Conservation (phyloP, 2,329 filamentous ascomycete species). For the Fusarium sp. region DNA sequence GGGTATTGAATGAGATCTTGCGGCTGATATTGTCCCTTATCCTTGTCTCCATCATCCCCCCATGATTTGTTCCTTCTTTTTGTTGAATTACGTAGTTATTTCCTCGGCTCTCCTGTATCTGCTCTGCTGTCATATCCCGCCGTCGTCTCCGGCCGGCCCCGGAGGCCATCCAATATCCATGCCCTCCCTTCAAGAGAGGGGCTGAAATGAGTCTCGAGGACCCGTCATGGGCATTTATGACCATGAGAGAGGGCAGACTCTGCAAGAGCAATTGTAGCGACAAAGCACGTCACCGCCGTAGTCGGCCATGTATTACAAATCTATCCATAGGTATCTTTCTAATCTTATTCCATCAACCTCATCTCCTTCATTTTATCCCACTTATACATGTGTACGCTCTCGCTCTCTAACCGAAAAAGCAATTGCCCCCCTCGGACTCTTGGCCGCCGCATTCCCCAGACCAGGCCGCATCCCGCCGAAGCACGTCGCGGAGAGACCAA, state of each 20-base stretch:
- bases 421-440: conserved; percentile 8
- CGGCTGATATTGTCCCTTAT: background rate
- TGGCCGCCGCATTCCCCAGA: background rate
- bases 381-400: background rate
- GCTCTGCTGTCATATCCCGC: background rate
- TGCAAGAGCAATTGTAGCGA: conserved; percentile 21
- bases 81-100: background rate
- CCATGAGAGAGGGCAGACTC: background rate
- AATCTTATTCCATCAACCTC: background rate
- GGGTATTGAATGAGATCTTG: conserved; percentile 17
- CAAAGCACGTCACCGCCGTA: conserved; percentile 32
- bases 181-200: background rate
- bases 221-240: background rate
- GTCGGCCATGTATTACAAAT: conserved; percentile 8
- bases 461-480: conserved; percentile 4
- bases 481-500: conserved; percentile 37
- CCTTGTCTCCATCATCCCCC: background rate
- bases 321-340: background rate
- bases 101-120: conserved; percentile 3
- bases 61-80: background rate
- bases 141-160: background rate
- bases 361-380: background rate
- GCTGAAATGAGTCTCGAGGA: background rate
- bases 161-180: conserved; percentile 2
- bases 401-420: background rate